Conservation (phyloP, 2,329 filamentous ascomycete genomes). For the Colletotrichum chrysophilum region DNA sequence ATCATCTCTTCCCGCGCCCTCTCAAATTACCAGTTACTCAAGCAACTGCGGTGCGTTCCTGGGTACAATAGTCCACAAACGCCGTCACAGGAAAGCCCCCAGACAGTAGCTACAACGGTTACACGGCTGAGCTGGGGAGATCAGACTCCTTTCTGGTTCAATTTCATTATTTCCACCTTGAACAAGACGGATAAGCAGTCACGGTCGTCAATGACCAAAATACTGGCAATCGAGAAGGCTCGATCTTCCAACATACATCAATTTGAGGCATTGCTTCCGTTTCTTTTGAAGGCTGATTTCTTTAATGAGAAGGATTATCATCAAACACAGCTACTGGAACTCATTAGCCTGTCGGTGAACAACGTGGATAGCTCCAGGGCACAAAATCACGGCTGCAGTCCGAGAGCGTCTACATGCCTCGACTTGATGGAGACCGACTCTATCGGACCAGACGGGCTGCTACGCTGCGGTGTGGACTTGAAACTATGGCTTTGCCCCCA, state of each 20-base stretch:
- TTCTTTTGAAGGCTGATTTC: neutral
- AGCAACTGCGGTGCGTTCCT: neutral
- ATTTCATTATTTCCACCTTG: neutral
- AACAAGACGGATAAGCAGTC: neutral
- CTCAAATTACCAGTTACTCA: neutral
- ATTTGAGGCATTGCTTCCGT: neutral
- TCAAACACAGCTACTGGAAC: neutral
- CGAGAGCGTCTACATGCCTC: neutral
- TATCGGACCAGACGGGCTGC: neutral
- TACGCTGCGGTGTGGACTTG: rapidly evolving
- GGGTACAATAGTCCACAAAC: neutral
- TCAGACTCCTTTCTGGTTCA: neutral
- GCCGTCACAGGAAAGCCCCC: neutral
- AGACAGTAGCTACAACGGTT: neutral
- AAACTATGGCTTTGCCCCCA: neutral
- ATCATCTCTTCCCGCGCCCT: neutral
- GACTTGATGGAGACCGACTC: neutral
- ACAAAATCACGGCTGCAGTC: neutral
- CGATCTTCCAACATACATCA: neutral
- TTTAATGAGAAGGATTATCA: neutral
- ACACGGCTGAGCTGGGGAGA: neutral
- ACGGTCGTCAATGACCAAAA: neutral
- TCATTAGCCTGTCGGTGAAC: neutral
- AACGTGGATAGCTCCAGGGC: neutral
- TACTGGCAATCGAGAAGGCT: neutral